These are phyloP conservation scores for Wickerhamiella sorbophila DNA, from an alignment of 805 yeast species.

Conservation along the genomic window DNA sequence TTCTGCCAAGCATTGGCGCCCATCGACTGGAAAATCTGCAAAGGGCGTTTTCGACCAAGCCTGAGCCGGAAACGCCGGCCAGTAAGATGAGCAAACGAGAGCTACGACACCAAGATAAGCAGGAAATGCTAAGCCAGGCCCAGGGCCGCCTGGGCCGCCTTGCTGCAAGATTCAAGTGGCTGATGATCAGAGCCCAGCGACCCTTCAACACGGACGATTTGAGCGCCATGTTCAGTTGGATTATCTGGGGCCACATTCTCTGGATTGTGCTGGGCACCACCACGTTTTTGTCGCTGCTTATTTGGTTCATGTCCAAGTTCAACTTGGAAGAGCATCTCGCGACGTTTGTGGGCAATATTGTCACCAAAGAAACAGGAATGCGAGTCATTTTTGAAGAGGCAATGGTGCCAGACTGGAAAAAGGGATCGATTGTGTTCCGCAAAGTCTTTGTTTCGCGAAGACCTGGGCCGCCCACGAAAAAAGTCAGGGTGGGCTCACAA, in stretches of 20 bases:
- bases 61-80: no score
- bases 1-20: no score
- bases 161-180: slow-evolving; percentile 50
- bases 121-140: slow-evolving; percentile 30
- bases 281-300: slow-evolving; percentile 69
- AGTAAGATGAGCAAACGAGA: background rate
- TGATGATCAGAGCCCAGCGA: slow-evolving; percentile 54
- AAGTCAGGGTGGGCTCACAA: slow-evolving; percentile 59
- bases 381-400: slow-evolving; percentile 86
- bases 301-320: slow-evolving; percentile 67
- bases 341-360: slow-evolving; percentile 58
- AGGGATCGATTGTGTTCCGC: slow-evolving; percentile 68
- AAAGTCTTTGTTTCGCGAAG: slow-evolving; percentile 77
- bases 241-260: slow-evolving; percentile 72
- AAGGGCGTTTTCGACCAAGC: no score
- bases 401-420: slow-evolving; percentile 85
- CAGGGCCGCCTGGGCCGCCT: slow-evolving; percentile 30
- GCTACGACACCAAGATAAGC: background rate
- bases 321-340: slow-evolving; percentile 86
- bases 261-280: slow-evolving; percentile 80
- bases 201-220: slow-evolving; percentile 90
- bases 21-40: no score
- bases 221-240: slow-evolving; percentile 82
- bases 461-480: slow-evolving; percentile 39
- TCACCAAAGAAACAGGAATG: slow-evolving; percentile 70